phyloP scores from a whole-genome alignment of 371 early-diverging fungal species.

The Coemansia sp. region DNA sequence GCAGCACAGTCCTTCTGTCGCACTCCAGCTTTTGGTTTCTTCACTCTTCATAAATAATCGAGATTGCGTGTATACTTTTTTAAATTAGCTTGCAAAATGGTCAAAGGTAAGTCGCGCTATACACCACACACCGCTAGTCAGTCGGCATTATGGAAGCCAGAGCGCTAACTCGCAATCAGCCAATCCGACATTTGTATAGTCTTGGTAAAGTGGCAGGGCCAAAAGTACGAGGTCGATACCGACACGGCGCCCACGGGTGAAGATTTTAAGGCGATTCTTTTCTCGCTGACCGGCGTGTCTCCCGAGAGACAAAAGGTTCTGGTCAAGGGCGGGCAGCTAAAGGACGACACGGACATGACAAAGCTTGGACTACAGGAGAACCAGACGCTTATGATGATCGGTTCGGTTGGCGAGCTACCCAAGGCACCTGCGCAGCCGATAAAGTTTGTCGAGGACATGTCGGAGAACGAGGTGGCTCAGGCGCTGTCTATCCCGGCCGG shows the following conservation, averaged over 20 bases:
- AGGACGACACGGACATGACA: slow-evolving; percentile 65
- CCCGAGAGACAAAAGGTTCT: slow-evolving; percentile 95
- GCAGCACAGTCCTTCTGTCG: not conserved
- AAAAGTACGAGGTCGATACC: slow-evolving; percentile 83
- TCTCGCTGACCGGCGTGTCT: slow-evolving; percentile 86
- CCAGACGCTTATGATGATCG: slow-evolving; percentile 88
- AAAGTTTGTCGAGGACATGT: slow-evolving; percentile 90
- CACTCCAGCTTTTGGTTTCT: no score
- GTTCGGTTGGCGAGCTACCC: slow-evolving; percentile 86
- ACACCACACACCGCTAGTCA: not conserved
- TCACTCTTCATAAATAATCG: no score
- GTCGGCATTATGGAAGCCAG: not conserved
- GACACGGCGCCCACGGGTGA: slow-evolving; percentile 76
- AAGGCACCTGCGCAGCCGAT: slow-evolving; percentile 68
- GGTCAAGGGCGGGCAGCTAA: slow-evolving; percentile 91
- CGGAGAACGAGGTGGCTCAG: slow-evolving; percentile 80
- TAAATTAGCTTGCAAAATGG: slow-evolving; percentile 15
- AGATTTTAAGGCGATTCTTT: slow-evolving; percentile 89
- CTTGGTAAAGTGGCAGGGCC: slow-evolving; percentile 88
- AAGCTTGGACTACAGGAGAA: slow-evolving; percentile 58
- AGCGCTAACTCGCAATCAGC: not conserved
- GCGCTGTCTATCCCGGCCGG: slow-evolving; percentile 90
- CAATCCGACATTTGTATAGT: slow-evolving; percentile 54
- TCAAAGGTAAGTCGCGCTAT: slow-evolving; percentile 24
- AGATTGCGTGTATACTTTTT: not conserved